These are phyloP conservation scores for Leishmania amazonensis DNA, from an alignment of 208 protist genomes.

Conservation along the genomic window DNA sequence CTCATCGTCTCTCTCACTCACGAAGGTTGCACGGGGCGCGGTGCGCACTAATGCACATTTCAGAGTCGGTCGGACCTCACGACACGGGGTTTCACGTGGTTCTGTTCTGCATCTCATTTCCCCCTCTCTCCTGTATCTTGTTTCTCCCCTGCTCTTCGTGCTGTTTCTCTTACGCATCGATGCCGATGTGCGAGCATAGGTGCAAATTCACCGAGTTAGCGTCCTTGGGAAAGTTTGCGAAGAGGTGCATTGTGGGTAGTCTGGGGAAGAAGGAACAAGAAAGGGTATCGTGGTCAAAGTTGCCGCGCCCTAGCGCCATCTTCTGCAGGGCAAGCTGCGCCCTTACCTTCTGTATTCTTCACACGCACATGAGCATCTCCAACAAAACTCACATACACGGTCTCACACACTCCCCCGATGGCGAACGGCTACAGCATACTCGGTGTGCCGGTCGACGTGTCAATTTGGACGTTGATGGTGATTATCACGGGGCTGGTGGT, in stretches of 20 bases:
- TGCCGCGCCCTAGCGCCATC: background rate
- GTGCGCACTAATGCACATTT: background rate
- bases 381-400: background rate
- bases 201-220: background rate
- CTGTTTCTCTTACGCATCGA: background rate
- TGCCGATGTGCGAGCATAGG: background rate
- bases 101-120: background rate
- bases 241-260: background rate
- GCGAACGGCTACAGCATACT: conserved; percentile 39
- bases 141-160: background rate
- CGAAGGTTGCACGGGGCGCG: background rate
- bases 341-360: background rate
- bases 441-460: conserved; percentile 47
- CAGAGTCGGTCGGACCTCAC: background rate
- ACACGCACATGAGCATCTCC: background rate
- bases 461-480: conserved; percentile 26
- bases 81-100: background rate
- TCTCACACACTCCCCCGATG: conserved; percentile 10
- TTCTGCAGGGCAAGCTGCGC: background rate
- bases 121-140: background rate
- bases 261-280: background rate
- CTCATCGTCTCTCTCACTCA: background rate
- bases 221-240: background rate
- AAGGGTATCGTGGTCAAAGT: background rate
- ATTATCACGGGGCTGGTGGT: conserved; percentile 51